These are phyloP conservation scores for Apocynum venetum DNA, from an alignment of 257 asterid species.

Conservation along the genomic window DNA sequence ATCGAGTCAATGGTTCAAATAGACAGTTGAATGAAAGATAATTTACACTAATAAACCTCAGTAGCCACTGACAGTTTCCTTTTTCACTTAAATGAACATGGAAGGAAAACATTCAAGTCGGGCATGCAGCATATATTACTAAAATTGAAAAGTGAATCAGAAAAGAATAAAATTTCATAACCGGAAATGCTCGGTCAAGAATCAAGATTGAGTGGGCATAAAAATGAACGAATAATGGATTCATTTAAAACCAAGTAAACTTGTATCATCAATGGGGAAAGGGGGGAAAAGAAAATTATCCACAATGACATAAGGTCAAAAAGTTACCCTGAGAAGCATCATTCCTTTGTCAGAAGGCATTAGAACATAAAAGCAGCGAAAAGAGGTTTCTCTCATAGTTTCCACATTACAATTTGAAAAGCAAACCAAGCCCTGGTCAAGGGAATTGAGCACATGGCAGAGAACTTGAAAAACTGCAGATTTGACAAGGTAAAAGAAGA, in stretches of 20 bases:
- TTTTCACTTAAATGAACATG: not conserved
- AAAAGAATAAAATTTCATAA: too few relatives aligned
- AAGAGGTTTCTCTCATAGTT: slow-evolving; percentile 61
- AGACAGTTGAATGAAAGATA: not conserved
- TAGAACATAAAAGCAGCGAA: slow-evolving; percentile 75
- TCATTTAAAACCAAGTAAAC: not conserved
- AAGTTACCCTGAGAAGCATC: slow-evolving; percentile 88
- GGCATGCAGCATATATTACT: not conserved
- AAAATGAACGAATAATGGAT: not conserved
- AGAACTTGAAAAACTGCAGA: slow-evolving; percentile 76
- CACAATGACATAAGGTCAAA: not conserved
- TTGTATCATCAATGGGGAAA: not conserved
- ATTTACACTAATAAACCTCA: not conserved
- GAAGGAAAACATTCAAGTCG: not conserved
- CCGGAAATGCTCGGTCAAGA: not conserved
- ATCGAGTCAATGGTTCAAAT: not conserved
- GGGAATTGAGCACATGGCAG: slow-evolving; percentile 63
- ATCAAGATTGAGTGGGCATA: not conserved
- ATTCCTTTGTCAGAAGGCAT: slow-evolving; percentile 82
- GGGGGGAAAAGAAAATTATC: not conserved
- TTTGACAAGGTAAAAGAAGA: slow-evolving; percentile 24
- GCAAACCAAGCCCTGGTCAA: slow-evolving; percentile 93
- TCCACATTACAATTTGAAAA: slow-evolving; percentile 72
- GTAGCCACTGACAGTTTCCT: not conserved
- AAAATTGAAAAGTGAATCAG: not conserved